phyloP scores from a whole-genome alignment of 1,284 basidiomycete species.

The Chalciporus sp. region DNA sequence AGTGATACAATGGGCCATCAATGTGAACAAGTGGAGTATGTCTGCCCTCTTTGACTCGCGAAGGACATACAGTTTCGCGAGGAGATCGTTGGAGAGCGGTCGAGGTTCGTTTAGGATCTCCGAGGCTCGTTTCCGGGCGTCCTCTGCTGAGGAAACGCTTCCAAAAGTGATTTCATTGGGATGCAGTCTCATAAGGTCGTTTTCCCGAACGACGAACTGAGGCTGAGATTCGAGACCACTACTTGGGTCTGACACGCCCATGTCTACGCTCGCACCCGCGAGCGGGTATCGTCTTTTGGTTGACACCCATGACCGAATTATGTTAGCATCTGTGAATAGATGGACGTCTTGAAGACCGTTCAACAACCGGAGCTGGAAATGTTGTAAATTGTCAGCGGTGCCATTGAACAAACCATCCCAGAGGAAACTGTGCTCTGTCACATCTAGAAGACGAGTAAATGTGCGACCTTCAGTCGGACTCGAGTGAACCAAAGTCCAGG shows the following conservation, averaged over 20 bases:
- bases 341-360: constrained; percentile 11
- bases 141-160: constrained; percentile 12
- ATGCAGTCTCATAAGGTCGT: constrained; percentile 13
- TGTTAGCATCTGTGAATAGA: constrained; percentile 17
- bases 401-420: constrained; percentile 20
- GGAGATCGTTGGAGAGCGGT: constrained; percentile 24
- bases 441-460: constrained; percentile 21
- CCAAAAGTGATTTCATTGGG: constrained; percentile 14
- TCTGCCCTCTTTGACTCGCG: background rate
- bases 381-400: constrained; percentile 16
- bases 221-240: background rate
- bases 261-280: constrained; percentile 11
- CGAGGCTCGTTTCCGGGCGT: background rate
- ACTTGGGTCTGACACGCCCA: background rate
- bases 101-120: constrained; percentile 12
- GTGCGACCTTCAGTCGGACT: constrained; percentile 12
- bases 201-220: constrained; percentile 24
- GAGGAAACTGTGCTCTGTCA: constrained; percentile 11
- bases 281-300: constrained; percentile 24
- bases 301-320: constrained; percentile 21
- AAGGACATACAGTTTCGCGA: constrained; percentile 13
- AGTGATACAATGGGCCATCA: constrained; percentile 21
- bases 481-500: constrained; percentile 11
- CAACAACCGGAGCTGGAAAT: constrained; percentile 11
- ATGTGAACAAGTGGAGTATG: constrained; percentile 21